These are phyloP conservation scores for Theobroma grandiflorum DNA, from an alignment of 441 rosid species.

Conservation along the genomic window DNA sequence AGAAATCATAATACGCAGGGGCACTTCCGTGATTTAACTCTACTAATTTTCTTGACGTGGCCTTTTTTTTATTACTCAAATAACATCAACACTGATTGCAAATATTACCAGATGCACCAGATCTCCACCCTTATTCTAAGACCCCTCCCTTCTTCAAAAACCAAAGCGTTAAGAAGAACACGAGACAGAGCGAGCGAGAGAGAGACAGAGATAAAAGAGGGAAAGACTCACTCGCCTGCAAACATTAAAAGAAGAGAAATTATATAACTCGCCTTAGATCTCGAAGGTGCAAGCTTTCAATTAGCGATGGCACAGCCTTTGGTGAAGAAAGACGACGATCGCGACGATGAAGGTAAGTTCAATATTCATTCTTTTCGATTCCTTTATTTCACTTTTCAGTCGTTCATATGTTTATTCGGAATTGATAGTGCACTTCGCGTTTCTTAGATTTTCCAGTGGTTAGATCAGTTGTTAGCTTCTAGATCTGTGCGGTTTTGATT, in stretches of 20 bases:
- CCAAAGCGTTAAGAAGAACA: constrained; percentile 26
- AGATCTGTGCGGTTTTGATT: constrained; percentile 51
- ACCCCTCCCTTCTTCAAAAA: neutral
- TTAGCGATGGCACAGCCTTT: constrained; percentile 90
- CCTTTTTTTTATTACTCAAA: neutral
- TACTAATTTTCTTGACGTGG: constrained; percentile 29
- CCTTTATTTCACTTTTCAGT: neutral
- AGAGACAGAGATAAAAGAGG: neutral
- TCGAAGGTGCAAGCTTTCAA: constrained; percentile 29
- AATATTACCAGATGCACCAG: constrained; percentile 23
- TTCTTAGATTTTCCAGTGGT: constrained; percentile 17
- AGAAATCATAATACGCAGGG: neutral
- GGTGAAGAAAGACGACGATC: constrained; percentile 98
- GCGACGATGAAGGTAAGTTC: constrained; percentile 89
- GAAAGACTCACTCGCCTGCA: constrained; percentile 25
- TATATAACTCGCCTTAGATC: constrained; percentile 27
- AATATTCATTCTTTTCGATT: constrained; percentile 21
- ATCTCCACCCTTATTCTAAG: constrained; percentile 25
- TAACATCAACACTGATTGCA: neutral
- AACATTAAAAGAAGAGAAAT: neutral
- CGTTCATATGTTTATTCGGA: neutral
- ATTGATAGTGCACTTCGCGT: constrained; percentile 15
- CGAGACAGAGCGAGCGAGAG: neutral
- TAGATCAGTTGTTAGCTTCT: constrained; percentile 45
- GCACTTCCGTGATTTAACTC: neutral